Evolutionary conservation across 257 asterid species (phyloP).

Genomic region (Salvia rosmarinus): DNA sequence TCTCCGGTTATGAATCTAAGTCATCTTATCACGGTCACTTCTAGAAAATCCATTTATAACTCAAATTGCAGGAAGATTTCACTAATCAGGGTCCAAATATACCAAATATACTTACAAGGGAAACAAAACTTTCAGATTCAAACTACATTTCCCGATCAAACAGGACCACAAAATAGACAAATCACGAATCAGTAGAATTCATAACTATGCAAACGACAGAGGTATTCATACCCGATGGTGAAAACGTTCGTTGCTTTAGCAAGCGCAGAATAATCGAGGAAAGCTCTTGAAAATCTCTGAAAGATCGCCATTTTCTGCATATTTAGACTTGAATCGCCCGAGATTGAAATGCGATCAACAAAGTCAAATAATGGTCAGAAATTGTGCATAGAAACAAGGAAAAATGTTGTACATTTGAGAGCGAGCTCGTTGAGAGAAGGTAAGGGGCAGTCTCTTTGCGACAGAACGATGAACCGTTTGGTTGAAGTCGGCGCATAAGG

Average conservation of each 20-base stretch:
- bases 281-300: constrained; percentile 57
- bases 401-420: background rate
- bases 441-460: background rate
- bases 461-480: background rate
- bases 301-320: constrained; percentile 56
- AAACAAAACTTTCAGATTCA: background rate
- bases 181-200: background rate
- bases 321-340: constrained; percentile 33
- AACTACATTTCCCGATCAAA: background rate
- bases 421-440: background rate
- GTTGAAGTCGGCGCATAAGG: background rate
- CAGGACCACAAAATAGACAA: background rate
- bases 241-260: constrained; percentile 56
- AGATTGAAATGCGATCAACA: background rate
- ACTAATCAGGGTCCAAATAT: background rate
- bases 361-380: background rate
- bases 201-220: background rate
- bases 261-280: constrained; percentile 57
- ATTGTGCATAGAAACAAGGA: background rate
- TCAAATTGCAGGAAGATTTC: background rate
- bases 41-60: background rate
- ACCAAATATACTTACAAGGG: background rate
- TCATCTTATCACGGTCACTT: background rate
- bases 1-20: background rate
- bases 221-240: constrained; percentile 56